Base-by-base conservation (phyloP, 257 asterid species). In the Hygrophila difformis region DNA sequence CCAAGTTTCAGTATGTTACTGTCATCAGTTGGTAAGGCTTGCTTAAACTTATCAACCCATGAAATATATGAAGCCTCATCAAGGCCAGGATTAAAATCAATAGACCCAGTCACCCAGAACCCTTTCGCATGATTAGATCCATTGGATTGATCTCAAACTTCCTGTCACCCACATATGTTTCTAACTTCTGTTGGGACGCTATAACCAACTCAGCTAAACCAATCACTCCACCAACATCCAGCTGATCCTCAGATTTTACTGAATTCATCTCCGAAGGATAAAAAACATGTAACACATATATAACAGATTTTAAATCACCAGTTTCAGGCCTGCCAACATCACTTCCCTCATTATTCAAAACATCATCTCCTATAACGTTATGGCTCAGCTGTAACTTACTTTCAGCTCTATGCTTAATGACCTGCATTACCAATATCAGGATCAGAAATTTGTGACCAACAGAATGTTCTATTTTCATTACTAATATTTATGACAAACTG, bases 21-120 rank as follows among this genome's bases (percentile, higher is more conserved):
- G 23, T 50, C 69, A 40, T 75, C 63, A 38, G 53, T 59, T 23
- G 67, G 64, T 22, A 73, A 67, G 46, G 74, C 66, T 59, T 69
- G 80, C 79, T 79, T 82, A 67, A 89, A 89, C 62, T 84, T 82
- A 72, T 79, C 85, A 16, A 89, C 81, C 97, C 96, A 89, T 10
- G 84, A 64, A 59, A 55, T 53, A 42, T 84, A 89, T 28, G 94
- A 73, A 66, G 85, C 81, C 70, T 89, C 97, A 50, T 89, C 93
- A 42, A 81, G 70, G 45, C 66, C 78, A 10, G 84, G 83, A 65
- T 79, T 72, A 57, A 64, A 61, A 41, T 67, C 53, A 37, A 72
- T 38, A 44, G 73, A 62, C 49, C 64, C n/a, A n/a, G n/a, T n/a
- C n/a, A n/a, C n/a, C n/a, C 78, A 6, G 65, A 63, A 53, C 62